Base-by-base conservation (phyloP, 257 asterid species). In the Lycium ferocissimum region DNA sequence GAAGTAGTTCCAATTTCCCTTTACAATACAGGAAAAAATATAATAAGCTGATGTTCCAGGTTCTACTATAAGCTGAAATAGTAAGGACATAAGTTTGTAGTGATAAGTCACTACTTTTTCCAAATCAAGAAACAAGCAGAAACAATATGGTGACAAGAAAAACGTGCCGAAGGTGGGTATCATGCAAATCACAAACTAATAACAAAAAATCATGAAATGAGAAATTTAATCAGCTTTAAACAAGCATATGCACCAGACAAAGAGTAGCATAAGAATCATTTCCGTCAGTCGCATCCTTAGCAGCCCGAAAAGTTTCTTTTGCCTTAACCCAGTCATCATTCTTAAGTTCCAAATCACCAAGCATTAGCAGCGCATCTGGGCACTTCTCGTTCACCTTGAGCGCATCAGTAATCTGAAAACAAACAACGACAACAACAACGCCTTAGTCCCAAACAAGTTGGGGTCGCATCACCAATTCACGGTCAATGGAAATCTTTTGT, bases 321-420 rank as follows among this genome's bases (percentile, higher is more conserved):
- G 98, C 99, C 92, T 95, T 97, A 87, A 97, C 98, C 99, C 99
- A 97, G 89, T 97, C 99, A 84, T 97, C 98, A 90, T 97, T 97
- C 92, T 97, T 97, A 84, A 97, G 98, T 91, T 97, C 99, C 91
- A 97, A 89, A 85, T 97, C 98, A 71, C 99, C 99, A 86, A 93
- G 98, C 98, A 97, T 97, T 82, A 97, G 85, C 85, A 97, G 90
- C 83, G 98, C 99, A 94, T 97, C 95, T 62, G 90, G 91, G 88
- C 94, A 93, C 92, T 95, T 97, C 88, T 93, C 98, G 85, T 95
- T 96, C 90, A 93, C 97, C 89, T 92, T 94, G 76, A 95, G 90
- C 56, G 97, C 98, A 87, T 94, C 97, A 66, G 88, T 92, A 87
- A 97, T 93, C 99, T 96, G 89, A 15, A 17, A 70, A 38, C 15